phyloP scores from a whole-genome alignment of 192 early-diverging fungal genomes.

The Spizellomyces punctatus region DNA sequence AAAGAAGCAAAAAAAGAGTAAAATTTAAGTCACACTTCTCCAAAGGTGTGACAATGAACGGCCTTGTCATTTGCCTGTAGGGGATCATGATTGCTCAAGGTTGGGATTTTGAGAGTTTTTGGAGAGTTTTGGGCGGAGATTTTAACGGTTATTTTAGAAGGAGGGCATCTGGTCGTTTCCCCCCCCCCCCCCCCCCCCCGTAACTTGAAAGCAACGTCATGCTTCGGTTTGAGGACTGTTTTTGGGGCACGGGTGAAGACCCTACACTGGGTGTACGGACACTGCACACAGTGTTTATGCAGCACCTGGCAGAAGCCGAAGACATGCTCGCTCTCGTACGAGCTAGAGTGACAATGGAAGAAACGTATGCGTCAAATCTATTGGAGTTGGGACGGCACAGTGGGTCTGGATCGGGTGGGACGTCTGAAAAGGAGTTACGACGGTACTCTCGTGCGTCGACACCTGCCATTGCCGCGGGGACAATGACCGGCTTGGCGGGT shows the following conservation, averaged over 20 bases:
- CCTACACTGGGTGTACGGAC: constrained; percentile 29
- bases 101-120: too few relatives aligned
- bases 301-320: constrained; percentile 34
- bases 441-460: constrained; percentile 27
- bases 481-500: constrained; percentile 18
- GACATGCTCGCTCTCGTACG: constrained; percentile 21
- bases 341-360: constrained; percentile 21
- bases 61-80: too few relatives aligned
- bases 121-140: too few relatives aligned
- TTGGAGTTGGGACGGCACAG: constrained; percentile 28
- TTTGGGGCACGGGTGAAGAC: constrained; percentile 37
- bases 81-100: too few relatives aligned
- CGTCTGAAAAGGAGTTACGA: constrained; percentile 1
- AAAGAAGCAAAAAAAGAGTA: too few relatives aligned
- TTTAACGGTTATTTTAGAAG: too few relatives aligned
- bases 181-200: too few relatives aligned
- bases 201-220: neutral
- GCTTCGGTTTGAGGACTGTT: constrained; percentile 38
- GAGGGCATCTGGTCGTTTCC: too few relatives aligned
- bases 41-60: too few relatives aligned
- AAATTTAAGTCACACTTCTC: too few relatives aligned
- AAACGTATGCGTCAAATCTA: constrained; percentile 17
- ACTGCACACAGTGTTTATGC: constrained; percentile 26
- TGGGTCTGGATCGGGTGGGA: too few relatives aligned
- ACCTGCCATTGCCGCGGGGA: constrained; percentile 30